Base-by-base conservation (phyloP, 768 basidiomycete species). In the Lactarius evosmus region DNA sequence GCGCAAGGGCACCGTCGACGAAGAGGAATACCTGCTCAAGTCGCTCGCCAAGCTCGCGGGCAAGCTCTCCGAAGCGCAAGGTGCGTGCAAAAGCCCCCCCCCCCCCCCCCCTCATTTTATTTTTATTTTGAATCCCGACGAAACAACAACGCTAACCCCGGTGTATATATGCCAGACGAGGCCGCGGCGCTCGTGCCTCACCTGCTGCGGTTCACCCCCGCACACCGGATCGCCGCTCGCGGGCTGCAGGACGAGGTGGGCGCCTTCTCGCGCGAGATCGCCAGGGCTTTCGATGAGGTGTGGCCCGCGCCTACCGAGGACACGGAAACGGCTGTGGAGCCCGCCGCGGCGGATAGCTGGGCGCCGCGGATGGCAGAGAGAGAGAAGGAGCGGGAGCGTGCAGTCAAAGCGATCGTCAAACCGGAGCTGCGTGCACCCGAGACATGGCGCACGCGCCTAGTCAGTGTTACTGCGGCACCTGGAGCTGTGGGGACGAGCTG, bases 1-100 rank as follows among this genome's bases (percentile, higher is more conserved):
- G 2, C 78, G 88, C 60, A 98, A 95, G 72, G 97, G 97, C 8
- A 97, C 95, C 0, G 89, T 95, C 0, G 95, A 96, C 70, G 97
- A 98, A 74, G 95, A 97, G 76, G 92, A 93, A 70, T 98, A 98
- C 70, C 81, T 98, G 6, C 81, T 99, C 44, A 86, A 82, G 60
- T 95, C 93, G 3, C 75, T 96, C 63, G 82, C 83, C 7, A 94
- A 97, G 71, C 79, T 97, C 3, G 84, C 85, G 19, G 78, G 77
- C 14, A 77, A 87, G 44, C 86, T 92, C 70, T 76, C 78, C 52
- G 75, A 78, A 7, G 81, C 83, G 22, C 88, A 85, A 77, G 82
- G 93, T 93, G 70, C 50, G 80, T 69, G 7, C 34, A n/a, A n/a
- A n/a, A n/a, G n/a, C 27, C 38, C 52, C 14, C 44, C 29, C 9